These are phyloP conservation scores for Hordeum marinum DNA, from an alignment of 176 grass and related monocot genomes.

Conservation along the genomic window DNA sequence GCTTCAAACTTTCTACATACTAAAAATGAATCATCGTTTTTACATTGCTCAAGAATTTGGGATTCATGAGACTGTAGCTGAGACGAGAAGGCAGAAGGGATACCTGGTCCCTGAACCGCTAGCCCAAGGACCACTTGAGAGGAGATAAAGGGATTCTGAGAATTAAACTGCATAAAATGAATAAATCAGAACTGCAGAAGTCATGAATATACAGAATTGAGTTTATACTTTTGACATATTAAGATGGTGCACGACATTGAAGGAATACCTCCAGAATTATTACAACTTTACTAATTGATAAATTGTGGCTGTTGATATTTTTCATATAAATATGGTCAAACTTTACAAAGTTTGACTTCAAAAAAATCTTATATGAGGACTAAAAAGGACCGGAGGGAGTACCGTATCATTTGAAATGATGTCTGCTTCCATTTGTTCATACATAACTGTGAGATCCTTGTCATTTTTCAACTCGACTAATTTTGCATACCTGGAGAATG, in stretches of 20 bases:
- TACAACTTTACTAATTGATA: too few relatives aligned
- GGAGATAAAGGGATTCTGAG: slow-evolving; percentile 58
- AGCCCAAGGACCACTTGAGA: slow-evolving; percentile 57
- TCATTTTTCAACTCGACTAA: slow-evolving; percentile 91
- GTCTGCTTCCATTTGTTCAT: slow-evolving; percentile 67
- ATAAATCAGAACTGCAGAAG: slow-evolving; percentile 13
- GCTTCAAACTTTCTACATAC: slow-evolving; percentile 18
- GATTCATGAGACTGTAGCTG: slow-evolving; percentile 10
- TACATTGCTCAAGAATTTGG: slow-evolving; percentile 25
- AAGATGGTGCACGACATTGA: background rate
- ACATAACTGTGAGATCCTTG: slow-evolving; percentile 54
- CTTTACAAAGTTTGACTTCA: too few relatives aligned
- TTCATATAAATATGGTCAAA: too few relatives aligned
- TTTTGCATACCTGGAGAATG: slow-evolving; percentile 81
- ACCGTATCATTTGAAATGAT: slow-evolving; percentile 84
- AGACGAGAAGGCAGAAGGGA: slow-evolving; percentile 27
- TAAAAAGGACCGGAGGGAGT: background rate
- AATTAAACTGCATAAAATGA: slow-evolving; percentile 54
- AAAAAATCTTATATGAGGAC: too few relatives aligned
- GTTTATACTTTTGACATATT: background rate
- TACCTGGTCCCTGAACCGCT: slow-evolving; percentile 67
- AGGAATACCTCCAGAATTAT: background rate
- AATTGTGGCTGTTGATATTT: too few relatives aligned
- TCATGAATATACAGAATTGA: background rate
- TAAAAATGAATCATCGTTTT: background rate